Percentiles rank a stretch among this genome's conserved stretches.
phyloP scores from a whole-genome alignment of 192 early-diverging fungal genomes.

The Coemansia sp. region DNA sequence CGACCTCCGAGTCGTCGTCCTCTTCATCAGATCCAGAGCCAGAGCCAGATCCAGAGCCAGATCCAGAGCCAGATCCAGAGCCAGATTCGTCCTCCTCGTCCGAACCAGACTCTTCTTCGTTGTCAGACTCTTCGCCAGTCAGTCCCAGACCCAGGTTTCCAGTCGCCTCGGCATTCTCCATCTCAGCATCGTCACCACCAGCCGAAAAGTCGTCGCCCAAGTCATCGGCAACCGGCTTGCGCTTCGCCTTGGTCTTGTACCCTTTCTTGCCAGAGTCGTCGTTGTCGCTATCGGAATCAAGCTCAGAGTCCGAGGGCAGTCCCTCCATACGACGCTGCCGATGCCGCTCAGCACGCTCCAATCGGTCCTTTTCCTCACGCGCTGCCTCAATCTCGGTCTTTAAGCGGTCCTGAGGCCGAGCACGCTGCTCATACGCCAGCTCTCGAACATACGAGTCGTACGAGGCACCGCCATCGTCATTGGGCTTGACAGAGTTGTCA shows the following conservation, averaged over 20 bases:
- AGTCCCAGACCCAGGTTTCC: neutral
- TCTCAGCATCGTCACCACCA: conserved; percentile 21
- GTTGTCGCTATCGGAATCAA: conserved; percentile 60
- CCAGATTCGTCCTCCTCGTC: conserved; percentile 14
- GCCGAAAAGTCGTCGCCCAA: conserved; percentile 66
- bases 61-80: conserved; percentile 16
- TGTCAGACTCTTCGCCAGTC: conserved; percentile 41
- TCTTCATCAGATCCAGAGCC: conserved; percentile 30
- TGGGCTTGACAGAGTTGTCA: neutral
- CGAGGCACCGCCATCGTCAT: conserved; percentile 57
- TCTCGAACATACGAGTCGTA: conserved; percentile 86
- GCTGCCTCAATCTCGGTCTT: conserved; percentile 95
- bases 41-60: neutral
- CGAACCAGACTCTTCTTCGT: conserved; percentile 35
- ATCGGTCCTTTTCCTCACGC: conserved; percentile 73
- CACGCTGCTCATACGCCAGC: conserved; percentile 81
- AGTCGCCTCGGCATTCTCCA: neutral
- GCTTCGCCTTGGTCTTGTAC: conserved; percentile 48
- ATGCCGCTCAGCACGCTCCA: conserved; percentile 84
- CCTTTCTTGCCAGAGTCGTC: conserved; percentile 56
- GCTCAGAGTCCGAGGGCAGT: conserved; percentile 51
- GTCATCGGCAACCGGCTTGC: conserved; percentile 64
- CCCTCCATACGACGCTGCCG: conserved; percentile 86
- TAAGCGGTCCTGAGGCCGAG: conserved; percentile 81
- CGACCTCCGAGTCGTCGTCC: conserved; percentile 19